Evolutionary conservation across 495 filamentous ascomycete species (phyloP).

Genomic region (Neurospora hispaniola): DNA sequence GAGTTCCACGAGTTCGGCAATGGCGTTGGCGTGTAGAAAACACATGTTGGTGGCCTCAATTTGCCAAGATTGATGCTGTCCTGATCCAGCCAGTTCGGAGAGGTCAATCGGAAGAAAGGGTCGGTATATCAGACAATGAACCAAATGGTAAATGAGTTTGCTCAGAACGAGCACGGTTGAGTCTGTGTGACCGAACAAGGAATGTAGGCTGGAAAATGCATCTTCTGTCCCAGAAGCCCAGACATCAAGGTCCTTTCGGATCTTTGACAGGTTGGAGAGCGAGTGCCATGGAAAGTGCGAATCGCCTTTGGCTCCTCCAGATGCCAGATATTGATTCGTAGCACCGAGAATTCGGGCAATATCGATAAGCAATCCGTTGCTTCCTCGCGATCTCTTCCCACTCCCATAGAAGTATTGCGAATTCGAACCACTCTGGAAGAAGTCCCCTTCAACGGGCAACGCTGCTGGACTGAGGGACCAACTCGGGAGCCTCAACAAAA

Average conservation of each 20-base stretch:
- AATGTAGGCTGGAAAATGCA: slow-evolving; percentile 62
- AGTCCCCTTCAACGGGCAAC: slow-evolving; percentile 57
- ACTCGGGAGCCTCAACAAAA: slow-evolving; percentile 60
- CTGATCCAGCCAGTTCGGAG: slow-evolving; percentile 61
- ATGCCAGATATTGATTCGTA: slow-evolving; percentile 75
- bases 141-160: slow-evolving; percentile 75
- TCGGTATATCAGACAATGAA: slow-evolving; percentile 75
- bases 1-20: slow-evolving; percentile 71
- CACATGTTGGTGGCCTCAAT: slow-evolving; percentile 80
- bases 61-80: slow-evolving; percentile 84
- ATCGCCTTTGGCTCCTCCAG: slow-evolving; percentile 77
- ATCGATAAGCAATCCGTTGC: slow-evolving; percentile 66
- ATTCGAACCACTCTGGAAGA: slow-evolving; percentile 65
- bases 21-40: slow-evolving; percentile 78
- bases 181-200: slow-evolving; percentile 65
- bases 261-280: slow-evolving; percentile 72
- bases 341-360: slow-evolving; percentile 70
- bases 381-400: slow-evolving; percentile 57
- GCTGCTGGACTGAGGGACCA: slow-evolving; percentile 47
- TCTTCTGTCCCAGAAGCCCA: slow-evolving; percentile 77
- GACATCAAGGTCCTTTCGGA: slow-evolving; percentile 71
- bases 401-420: slow-evolving; percentile 55
- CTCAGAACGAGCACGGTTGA: slow-evolving; percentile 67
- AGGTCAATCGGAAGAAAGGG: slow-evolving; percentile 79
- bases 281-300: slow-evolving; percentile 86